Base-by-base conservation (phyloP, 306 rosid genomes). In the Sophora flavescens region DNA sequence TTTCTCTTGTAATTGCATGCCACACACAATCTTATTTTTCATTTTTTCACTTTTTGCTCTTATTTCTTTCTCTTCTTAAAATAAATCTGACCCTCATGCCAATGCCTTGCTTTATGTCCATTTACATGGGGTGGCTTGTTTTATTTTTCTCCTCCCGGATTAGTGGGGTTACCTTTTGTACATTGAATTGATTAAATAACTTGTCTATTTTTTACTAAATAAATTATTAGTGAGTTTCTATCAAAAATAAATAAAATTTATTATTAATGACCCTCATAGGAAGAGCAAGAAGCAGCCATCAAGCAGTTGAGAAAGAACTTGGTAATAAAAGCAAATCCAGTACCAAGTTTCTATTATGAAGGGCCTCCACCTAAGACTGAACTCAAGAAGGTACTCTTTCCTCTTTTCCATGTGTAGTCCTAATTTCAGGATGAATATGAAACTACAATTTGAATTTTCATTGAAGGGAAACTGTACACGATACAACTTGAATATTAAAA, bases 271-370 rank as follows among this genome's bases (percentile, higher is more conserved):
- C 35, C 16, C 26, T 83, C 16, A 62, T 82, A 96, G 99, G 99
- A 96, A 89, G 99, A 96, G 84, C 91, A 85, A 84, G 96, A 92
- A 66, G 93, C 96, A 78, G 98, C 97, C 63, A 47, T 96, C 89
- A 92, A 88, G 89, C 93, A 84, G 86, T 80, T 96, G 80, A 89
- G 99, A 75, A 96, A 83, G 90, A 80, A 77, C 68, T 81, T 96
- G 92, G 96, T 96, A 71, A 80, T 96, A 68, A 96, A 86, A 89
- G 99, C 99, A 76, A 96, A 92, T 1, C 98, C 99, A 14, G 93
- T 96, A n/a, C 99, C 99, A 14, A 92, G 79, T 80, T 96, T 96
- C 83, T 92, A 92, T 83, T 92, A 96, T 61, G 90, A 96, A 75
- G 90, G 87, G 6, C 98, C 99, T 82, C 98, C 99, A 10, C 98